Conservation (phyloP, 192 early-diverging fungal species). For the Entrophospora sp. region DNA sequence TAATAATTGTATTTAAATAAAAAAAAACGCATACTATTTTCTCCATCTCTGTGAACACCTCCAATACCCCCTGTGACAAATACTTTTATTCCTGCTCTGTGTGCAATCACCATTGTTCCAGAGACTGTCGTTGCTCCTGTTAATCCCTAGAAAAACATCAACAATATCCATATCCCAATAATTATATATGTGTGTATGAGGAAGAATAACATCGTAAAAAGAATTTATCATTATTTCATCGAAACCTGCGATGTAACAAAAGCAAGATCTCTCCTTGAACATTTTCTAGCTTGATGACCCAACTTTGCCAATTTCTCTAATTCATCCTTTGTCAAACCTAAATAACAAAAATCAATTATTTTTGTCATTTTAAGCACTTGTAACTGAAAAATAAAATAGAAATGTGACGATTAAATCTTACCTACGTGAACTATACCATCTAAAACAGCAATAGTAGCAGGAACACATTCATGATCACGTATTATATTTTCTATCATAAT, state of each 20-base stretch:
- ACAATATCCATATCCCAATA: background rate
- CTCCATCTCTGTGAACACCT: conserved; percentile 83
- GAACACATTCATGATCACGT: conserved; percentile 57
- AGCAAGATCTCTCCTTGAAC: conserved; percentile 78
- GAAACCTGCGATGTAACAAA: conserved; percentile 58
- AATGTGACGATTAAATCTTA: no score
- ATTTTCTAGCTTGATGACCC: conserved; percentile 59
- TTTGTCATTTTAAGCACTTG: no score
- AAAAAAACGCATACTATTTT: conserved; percentile 50
- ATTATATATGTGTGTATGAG: background rate
- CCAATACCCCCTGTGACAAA: conserved; percentile 97
- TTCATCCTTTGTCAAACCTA: conserved; percentile 51
- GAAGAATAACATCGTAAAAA: no score
- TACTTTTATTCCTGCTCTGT: conserved; percentile 73
- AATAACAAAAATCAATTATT: background rate
- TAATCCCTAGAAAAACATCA: conserved; percentile 30
- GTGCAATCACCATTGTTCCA: conserved; percentile 82
- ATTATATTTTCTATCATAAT: conserved; percentile 71
- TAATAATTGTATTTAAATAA: no score
- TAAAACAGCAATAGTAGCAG: conserved; percentile 87
- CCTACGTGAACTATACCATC: conserved; percentile 79
- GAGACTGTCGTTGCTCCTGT: conserved; percentile 91
- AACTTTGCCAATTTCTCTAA: conserved; percentile 55
- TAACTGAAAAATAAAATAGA: no score
- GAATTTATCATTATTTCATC: background rate